These are phyloP conservation scores for Apiospora koreana DNA, from an alignment of 2,329 filamentous ascomycete species.

Conservation along the genomic window DNA sequence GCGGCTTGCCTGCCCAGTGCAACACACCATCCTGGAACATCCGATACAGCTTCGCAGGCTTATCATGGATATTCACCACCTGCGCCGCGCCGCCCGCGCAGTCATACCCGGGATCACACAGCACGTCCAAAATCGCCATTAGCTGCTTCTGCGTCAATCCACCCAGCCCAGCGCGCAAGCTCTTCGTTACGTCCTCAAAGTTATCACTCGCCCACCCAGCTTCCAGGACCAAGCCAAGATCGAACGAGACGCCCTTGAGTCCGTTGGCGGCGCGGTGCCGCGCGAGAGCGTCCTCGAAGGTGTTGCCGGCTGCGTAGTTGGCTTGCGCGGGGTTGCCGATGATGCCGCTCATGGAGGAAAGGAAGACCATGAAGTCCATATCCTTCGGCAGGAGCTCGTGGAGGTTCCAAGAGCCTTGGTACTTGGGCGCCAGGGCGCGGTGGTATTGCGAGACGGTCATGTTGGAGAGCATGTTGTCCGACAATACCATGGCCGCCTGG, in stretches of 20 bases:
- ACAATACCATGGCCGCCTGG: constrained; percentile 30
- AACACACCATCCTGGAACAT: constrained; percentile 10
- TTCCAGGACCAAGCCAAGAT: constrained; percentile 39
- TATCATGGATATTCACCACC: constrained; percentile 6
- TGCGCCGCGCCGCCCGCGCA: neutral
- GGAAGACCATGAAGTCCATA: constrained; percentile 52
- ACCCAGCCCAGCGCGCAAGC: constrained; percentile 2
- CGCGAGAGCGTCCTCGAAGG: constrained; percentile 45
- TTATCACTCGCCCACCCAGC: constrained; percentile 11
- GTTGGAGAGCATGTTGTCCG: constrained; percentile 52
- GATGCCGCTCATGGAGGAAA: constrained; percentile 51
- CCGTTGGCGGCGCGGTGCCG: constrained; percentile 40
- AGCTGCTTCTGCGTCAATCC: neutral
- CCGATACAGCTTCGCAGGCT: neutral
- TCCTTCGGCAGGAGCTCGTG: constrained; percentile 44
- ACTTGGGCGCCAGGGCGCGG: constrained; percentile 51
- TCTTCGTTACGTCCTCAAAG: constrained; percentile 7
- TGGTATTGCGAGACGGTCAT: constrained; percentile 52
- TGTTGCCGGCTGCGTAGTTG: constrained; percentile 53
- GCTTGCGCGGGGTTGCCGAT: constrained; percentile 54
- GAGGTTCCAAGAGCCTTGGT: constrained; percentile 54
- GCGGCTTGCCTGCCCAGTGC: constrained; percentile 11
- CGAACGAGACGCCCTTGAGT: constrained; percentile 47
- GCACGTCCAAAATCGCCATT: constrained; percentile 7
- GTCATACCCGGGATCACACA: constrained; percentile 10